Evolutionary conservation across 768 basidiomycete genomes (phyloP).

Genomic region (Lentinula sp.): DNA sequence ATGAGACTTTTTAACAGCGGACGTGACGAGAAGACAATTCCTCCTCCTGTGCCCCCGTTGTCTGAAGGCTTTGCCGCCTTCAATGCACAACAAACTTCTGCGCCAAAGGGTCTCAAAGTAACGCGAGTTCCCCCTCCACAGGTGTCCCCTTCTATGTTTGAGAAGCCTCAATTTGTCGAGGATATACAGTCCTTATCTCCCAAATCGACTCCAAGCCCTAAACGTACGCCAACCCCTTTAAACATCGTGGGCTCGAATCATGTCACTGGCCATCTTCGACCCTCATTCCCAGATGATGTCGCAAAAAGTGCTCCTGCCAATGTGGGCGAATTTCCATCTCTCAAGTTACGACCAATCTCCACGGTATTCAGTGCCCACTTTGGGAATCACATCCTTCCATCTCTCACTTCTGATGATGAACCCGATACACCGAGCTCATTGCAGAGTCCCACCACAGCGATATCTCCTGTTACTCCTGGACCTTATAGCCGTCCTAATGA

Average conservation of each 20-base stretch:
- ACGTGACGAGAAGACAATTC: constrained; percentile 38
- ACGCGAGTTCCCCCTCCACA: constrained; percentile 38
- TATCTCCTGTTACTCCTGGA: constrained; percentile 44
- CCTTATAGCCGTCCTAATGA: constrained; percentile 15
- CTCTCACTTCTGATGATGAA: constrained; percentile 34
- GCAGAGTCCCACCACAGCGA: constrained; percentile 27
- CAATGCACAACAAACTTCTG: constrained; percentile 15
- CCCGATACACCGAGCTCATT: constrained; percentile 46
- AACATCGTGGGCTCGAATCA: constrained; percentile 33
- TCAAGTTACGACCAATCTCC: constrained; percentile 72
- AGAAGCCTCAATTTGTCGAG: constrained; percentile 15
- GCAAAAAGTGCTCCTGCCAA: constrained; percentile 65
- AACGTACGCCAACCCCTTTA: constrained; percentile 31
- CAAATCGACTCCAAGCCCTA: constrained; percentile 20
- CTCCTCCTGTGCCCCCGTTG: constrained; percentile 54
- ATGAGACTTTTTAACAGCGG: constrained; percentile 66
- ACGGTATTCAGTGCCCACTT: constrained; percentile 71
- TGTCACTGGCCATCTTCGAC: constrained; percentile 15
- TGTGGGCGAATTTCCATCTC: constrained; percentile 53
- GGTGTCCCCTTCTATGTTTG: constrained; percentile 27
- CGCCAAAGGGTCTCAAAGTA: constrained; percentile 18
- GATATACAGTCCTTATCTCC: neutral
- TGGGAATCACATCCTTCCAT: constrained; percentile 37
- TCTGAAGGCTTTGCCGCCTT: constrained; percentile 29
- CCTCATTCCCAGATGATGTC: constrained; percentile 10